Conservation (phyloP, 257 asterid genomes). For the Catharanthus roseus region DNA sequence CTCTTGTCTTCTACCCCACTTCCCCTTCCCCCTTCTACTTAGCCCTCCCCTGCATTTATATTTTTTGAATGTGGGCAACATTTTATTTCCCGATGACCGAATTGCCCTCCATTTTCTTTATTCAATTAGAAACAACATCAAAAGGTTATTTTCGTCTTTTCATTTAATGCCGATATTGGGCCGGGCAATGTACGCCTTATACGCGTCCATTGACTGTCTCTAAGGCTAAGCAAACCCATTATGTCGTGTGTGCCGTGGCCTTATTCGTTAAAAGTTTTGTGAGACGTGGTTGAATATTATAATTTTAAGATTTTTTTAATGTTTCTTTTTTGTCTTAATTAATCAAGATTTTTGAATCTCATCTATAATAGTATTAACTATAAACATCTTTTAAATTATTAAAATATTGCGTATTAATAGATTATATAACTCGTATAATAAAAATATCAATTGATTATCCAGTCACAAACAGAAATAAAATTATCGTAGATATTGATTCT, state of each 20-base stretch:
- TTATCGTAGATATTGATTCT: too few species aligned
- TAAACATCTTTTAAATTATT: too few species aligned
- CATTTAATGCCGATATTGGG: not conserved
- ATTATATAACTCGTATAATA: too few species aligned
- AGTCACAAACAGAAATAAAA: too few species aligned
- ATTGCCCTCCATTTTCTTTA: not conserved
- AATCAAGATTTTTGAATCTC: too few species aligned
- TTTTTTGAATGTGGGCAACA: conserved; percentile 3
- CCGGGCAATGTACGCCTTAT: not conserved
- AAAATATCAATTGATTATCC: too few species aligned
- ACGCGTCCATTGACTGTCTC: conserved; percentile 49
- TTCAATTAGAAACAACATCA: not conserved
- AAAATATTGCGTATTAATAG: too few species aligned
- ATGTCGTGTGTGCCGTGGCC: conserved; percentile 12
- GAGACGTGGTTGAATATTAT: not conserved
- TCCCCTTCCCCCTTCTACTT: too few species aligned
- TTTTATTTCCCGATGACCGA: not conserved
- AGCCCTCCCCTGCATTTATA: not conserved
- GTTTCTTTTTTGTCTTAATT: too few species aligned
- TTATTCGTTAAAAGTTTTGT: too few species aligned
- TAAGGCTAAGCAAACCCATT: conserved; percentile 22
- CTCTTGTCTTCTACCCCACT: conserved; percentile 39
- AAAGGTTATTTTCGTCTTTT: not conserved
- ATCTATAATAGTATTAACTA: too few species aligned
- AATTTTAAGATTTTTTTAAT: too few species aligned